Conservation (phyloP, 1,139 yeast species). For the Geotrichum candidum region DNA sequence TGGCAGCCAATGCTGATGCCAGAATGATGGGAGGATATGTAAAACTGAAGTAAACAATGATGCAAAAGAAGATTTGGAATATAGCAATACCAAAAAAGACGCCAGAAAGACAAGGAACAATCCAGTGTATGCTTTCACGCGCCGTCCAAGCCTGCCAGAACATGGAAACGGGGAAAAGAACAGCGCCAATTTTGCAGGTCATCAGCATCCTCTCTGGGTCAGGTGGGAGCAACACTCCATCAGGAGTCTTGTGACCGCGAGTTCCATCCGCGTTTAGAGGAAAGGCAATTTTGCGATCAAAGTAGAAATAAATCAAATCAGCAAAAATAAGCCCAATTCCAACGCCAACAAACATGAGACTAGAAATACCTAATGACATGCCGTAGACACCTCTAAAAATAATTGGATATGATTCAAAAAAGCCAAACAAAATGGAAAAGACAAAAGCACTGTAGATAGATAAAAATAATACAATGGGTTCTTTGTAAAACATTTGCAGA, state of each 20-base stretch:
- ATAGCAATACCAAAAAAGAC: conserved; percentile 49
- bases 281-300: conserved; percentile 1
- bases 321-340: conserved; percentile 8
- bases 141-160: conserved; percentile 17
- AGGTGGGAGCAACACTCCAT: not conserved
- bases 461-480: conserved; percentile 39
- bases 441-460: conserved; percentile 39
- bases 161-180: conserved; percentile 9
- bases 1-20: conserved; percentile 79
- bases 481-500: conserved; percentile 37
- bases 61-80: conserved; percentile 58
- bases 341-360: conserved; percentile 8
- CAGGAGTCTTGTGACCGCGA: not conserved
- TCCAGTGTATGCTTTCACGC: conserved; percentile 53
- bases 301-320: not conserved
- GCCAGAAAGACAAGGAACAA: conserved; percentile 51
- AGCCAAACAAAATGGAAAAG: conserved; percentile 40
- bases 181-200: conserved; percentile 8
- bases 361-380: conserved; percentile 2
- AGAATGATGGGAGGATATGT: conserved; percentile 49
- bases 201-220: conserved; percentile 4
- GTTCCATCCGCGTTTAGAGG: conserved; percentile 1
- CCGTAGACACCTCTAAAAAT: conserved; percentile 27
- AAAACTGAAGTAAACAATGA: conserved; percentile 58
- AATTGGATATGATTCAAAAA: conserved; percentile 37